Evolutionary conservation across 2,329 filamentous ascomycete genomes (phyloP).

Genomic region (Leptosphaerulina australis): DNA sequence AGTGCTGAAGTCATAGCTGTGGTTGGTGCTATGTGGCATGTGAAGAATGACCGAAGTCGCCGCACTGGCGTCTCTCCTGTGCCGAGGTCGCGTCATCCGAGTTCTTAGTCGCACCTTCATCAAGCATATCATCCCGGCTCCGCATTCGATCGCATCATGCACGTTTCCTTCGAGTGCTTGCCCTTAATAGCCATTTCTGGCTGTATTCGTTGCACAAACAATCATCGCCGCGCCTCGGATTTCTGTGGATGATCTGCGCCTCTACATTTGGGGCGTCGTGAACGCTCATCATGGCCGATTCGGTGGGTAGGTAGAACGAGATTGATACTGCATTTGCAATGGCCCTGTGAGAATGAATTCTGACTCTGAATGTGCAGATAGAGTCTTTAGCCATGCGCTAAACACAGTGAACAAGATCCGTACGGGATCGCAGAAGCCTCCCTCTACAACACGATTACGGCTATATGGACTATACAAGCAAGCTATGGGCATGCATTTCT

Average conservation of each 20-base stretch:
- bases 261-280: constrained; percentile 25
- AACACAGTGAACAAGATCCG: constrained; percentile 99
- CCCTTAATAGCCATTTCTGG: background rate
- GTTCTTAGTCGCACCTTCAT: constrained; percentile 7
- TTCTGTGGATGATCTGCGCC: constrained; percentile 22
- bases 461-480: constrained; percentile 99
- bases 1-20: background rate
- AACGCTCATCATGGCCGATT: constrained; percentile 48
- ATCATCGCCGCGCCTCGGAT: background rate
- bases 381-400: constrained; percentile 97
- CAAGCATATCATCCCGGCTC: constrained; percentile 13
- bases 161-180: constrained; percentile 4
- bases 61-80: background rate
- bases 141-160: constrained; percentile 27
- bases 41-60: constrained; percentile 2
- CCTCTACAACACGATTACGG: constrained; percentile 80
- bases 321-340: background rate
- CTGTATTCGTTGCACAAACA: background rate
- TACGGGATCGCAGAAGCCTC: constrained; percentile 87
- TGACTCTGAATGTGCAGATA: constrained; percentile 64
- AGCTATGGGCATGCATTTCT: constrained; percentile 71
- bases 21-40: background rate
- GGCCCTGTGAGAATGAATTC: constrained; percentile 2
- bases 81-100: constrained; percentile 12
- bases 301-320: constrained; percentile 45